Conservation (phyloP, 441 rosid genomes). For the Erodium moschatum region DNA sequence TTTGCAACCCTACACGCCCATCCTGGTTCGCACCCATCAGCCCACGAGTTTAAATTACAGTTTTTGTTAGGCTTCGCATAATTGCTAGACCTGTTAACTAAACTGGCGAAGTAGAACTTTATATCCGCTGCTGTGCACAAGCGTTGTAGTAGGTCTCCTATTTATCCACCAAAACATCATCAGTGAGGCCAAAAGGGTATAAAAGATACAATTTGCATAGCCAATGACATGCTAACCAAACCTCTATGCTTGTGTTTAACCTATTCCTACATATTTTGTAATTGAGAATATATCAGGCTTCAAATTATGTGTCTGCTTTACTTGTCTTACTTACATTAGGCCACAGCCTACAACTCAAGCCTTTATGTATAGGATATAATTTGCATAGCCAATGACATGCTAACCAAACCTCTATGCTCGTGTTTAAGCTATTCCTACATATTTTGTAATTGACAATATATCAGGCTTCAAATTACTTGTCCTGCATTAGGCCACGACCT, state of each 20-base stretch:
- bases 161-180: conserved; percentile 20
- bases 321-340: too few species aligned
- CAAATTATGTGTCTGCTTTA: background rate
- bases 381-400: background rate
- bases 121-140: conserved; percentile 89
- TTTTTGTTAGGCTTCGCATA: conserved; percentile 74
- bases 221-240: background rate
- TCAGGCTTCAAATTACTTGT: too few species aligned
- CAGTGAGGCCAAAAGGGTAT: background rate
- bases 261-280: background rate
- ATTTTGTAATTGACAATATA: background rate
- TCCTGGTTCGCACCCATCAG: conserved; percentile 86
- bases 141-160: conserved; percentile 61
- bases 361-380: too few species aligned
- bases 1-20: conserved; percentile 67
- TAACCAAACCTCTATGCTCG: background rate
- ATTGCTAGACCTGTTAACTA: background rate
- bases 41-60: conserved; percentile 81
- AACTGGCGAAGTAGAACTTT: conserved; percentile 57
- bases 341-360: too few species aligned
- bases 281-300: too few species aligned
- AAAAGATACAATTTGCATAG: background rate
- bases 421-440: background rate
- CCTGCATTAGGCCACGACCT: too few species aligned
- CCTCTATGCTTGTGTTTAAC: background rate